These are phyloP conservation scores for Lantana camara DNA, from an alignment of 257 asterid species.

Conservation along the genomic window DNA sequence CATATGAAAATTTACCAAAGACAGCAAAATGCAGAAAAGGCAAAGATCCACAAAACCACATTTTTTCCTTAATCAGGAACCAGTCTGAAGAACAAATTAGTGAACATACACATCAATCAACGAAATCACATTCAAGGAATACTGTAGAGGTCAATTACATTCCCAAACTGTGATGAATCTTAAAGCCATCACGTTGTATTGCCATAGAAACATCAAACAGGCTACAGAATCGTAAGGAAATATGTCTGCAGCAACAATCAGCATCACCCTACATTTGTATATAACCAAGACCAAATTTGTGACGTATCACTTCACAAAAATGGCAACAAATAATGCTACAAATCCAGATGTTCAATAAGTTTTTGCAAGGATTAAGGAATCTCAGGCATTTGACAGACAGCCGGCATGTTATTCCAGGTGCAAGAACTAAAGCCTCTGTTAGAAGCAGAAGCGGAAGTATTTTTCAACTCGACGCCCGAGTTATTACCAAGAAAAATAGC, in stretches of 20 bases:
- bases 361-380: constrained; percentile 16
- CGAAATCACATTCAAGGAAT: constrained; percentile 1
- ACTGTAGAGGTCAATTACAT: constrained; percentile 5
- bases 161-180: constrained; percentile 7
- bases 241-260: too few relatives aligned
- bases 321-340: constrained; percentile 28
- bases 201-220: too few relatives aligned
- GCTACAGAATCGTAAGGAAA: too few relatives aligned
- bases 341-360: constrained; percentile 5
- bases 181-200: background rate
- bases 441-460: constrained; percentile 1
- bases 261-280: constrained; percentile 18
- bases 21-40: background rate
- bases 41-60: background rate
- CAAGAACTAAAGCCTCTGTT: constrained; percentile 33
- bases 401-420: constrained; percentile 44
- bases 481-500: constrained; percentile 21
- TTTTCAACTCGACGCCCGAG: constrained; percentile 25
- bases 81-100: background rate
- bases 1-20: too few relatives aligned
- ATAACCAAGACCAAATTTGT: constrained; percentile 25
- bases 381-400: constrained; percentile 40
- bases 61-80: constrained; percentile 1
- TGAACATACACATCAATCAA: background rate
- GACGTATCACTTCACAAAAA: constrained; percentile 27